Conservation (phyloP, 2,329 filamentous ascomycete genomes). For the Aspergillus transmontanensis region DNA sequence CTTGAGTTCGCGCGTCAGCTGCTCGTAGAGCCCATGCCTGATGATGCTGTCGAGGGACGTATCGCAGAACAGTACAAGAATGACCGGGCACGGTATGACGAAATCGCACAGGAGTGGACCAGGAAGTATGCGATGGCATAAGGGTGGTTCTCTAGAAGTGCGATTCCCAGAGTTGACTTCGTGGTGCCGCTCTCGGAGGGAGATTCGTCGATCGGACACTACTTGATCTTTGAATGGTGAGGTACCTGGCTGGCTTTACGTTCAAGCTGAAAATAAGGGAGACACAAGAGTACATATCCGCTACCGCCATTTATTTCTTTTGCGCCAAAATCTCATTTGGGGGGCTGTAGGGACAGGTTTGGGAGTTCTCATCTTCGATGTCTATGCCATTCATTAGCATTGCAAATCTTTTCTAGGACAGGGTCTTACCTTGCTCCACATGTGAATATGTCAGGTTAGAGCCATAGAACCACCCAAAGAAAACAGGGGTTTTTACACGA, state of each 20-base stretch:
- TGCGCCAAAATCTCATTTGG: neutral
- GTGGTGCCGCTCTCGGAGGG: neutral
- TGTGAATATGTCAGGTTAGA: neutral
- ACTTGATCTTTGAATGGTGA: neutral
- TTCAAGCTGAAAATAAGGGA: neutral
- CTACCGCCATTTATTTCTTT: neutral
- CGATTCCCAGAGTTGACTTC: too few relatives aligned
- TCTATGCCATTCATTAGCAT: neutral
- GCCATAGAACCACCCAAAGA: neutral
- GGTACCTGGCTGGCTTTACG: neutral
- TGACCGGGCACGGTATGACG: conserved; percentile 69
- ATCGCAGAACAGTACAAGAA: conserved; percentile 83
- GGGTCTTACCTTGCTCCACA: neutral
- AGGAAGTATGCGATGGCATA: conserved; percentile 64
- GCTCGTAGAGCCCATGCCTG: conserved; percentile 78
- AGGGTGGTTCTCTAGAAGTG: neutral
- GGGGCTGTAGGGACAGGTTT: neutral
- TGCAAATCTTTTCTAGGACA: neutral
- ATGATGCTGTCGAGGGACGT: conserved; percentile 82
- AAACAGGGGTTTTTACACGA: neutral
- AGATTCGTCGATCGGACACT: neutral
- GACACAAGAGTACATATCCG: neutral
- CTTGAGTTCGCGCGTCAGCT: conserved; percentile 75
- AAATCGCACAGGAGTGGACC: conserved; percentile 74
- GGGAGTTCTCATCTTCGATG: neutral